Conservation (phyloP, 148 eudicot species). For the Cornus suecica region DNA sequence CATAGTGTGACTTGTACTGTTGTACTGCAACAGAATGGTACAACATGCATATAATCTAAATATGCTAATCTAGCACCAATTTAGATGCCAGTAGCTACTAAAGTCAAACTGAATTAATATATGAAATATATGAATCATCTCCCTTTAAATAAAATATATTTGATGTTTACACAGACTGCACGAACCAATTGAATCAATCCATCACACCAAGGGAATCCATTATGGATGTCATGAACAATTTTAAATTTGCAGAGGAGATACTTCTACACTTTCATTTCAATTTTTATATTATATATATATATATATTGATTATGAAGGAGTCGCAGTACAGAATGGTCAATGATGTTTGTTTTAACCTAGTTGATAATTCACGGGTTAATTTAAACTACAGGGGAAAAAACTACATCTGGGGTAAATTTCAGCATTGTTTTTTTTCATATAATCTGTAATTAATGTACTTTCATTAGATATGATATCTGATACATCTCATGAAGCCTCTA, state of each 20-base stretch:
- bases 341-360: neutral
- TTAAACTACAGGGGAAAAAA: neutral
- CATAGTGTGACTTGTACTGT: too few relatives aligned
- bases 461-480: too few relatives aligned
- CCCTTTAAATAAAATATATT: neutral
- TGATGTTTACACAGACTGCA: neutral
- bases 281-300: neutral
- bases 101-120: constrained; percentile 3
- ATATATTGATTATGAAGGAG: neutral
- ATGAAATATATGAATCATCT: neutral
- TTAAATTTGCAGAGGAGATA: neutral
- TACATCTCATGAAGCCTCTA: too few relatives aligned
- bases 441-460: too few relatives aligned
- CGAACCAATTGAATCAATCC: neutral
- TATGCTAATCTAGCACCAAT: neutral
- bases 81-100: neutral
- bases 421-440: too few relatives aligned
- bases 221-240: neutral
- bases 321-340: neutral
- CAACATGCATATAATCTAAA: too few relatives aligned
- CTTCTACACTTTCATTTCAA: neutral
- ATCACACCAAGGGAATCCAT: neutral
- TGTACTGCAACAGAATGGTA: too few relatives aligned
- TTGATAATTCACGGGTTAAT: neutral
- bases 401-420: too few relatives aligned